These are phyloP conservation scores for Laburnicola sp. DNA, from an alignment of 2,329 filamentous ascomycete genomes.

Conservation along the genomic window DNA sequence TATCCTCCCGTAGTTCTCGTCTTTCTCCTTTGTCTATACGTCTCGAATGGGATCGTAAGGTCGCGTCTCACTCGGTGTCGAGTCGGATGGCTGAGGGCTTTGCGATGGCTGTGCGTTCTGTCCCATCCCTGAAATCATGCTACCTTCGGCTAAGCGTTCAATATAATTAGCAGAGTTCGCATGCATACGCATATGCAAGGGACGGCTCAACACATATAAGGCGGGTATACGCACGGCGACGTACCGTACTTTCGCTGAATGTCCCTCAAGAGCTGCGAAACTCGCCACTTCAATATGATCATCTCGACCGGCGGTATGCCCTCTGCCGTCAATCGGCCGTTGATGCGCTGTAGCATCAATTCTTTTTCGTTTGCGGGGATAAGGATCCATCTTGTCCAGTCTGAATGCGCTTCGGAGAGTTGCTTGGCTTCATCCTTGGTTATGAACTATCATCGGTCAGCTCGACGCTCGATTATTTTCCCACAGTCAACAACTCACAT, in stretches of 20 bases:
- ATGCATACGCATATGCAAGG: slow-evolving; percentile 24
- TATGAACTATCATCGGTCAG: slow-evolving; percentile 40
- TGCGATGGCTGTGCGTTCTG: slow-evolving; percentile 32
- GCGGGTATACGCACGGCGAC: slow-evolving; percentile 30
- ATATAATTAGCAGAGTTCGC: slow-evolving; percentile 35
- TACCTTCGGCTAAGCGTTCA: slow-evolving; percentile 41
- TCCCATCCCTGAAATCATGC: slow-evolving; percentile 40
- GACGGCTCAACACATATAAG: slow-evolving; percentile 23
- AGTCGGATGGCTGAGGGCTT: slow-evolving; percentile 37
- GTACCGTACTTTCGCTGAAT: slow-evolving; percentile 45
- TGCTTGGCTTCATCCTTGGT: slow-evolving; percentile 44
- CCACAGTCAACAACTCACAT: slow-evolving; percentile 30
- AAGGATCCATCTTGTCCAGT: slow-evolving; percentile 44
- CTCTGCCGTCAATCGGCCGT: slow-evolving; percentile 38
- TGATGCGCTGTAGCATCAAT: slow-evolving; percentile 41
- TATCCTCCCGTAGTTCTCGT: slow-evolving; percentile 18
- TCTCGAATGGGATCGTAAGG: slow-evolving; percentile 44
- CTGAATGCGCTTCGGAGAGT: slow-evolving; percentile 41
- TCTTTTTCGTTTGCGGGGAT: slow-evolving; percentile 45
- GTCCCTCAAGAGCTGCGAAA: slow-evolving; percentile 42
- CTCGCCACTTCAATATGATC: slow-evolving; percentile 45
- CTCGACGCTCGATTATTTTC: slow-evolving; percentile 15
- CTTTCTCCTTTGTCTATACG: slow-evolving; percentile 26
- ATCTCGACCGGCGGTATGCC: slow-evolving; percentile 43
- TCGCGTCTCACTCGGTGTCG: slow-evolving; percentile 39